Conservation (phyloP, 305 asterid genomes). For the Fraxinus albicans region DNA sequence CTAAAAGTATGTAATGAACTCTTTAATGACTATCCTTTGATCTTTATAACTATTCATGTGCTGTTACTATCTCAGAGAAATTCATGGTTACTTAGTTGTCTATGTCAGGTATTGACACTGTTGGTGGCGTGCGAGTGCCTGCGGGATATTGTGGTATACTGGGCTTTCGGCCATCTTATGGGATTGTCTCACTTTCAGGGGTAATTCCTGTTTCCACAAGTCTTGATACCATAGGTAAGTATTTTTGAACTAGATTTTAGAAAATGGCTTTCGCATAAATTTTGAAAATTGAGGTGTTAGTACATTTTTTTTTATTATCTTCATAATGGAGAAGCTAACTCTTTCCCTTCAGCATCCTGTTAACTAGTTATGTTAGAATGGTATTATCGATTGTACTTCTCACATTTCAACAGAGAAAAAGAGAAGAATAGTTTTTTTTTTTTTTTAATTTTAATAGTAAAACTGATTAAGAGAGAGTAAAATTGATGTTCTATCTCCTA, state of each 20-base stretch:
- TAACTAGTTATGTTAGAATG: not conserved
- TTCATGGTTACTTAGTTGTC: constrained; percentile 18
- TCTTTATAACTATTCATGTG: not conserved
- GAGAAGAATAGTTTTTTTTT: too few relatives aligned
- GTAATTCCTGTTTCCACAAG: constrained; percentile 79
- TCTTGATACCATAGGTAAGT: constrained; percentile 87
- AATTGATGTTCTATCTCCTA: not conserved
- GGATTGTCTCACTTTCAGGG: constrained; percentile 69
- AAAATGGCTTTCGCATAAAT: not conserved
- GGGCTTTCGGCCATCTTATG: constrained; percentile 91
- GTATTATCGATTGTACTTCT: not conserved
- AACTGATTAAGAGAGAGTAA: not conserved
- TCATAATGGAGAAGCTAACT: constrained; percentile 2
- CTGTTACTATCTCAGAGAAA: not conserved
- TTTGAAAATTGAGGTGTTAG: not conserved
- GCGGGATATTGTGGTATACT: constrained; percentile 91
- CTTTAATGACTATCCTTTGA: not conserved
- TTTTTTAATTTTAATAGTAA: not conserved
- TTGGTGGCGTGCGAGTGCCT: constrained; percentile 95
- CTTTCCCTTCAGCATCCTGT: constrained; percentile 13
- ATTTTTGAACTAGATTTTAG: constrained; percentile 4
- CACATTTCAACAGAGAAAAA: not conserved
- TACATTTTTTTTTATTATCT: not conserved
- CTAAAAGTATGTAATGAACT: not conserved
- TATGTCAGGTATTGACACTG: constrained; percentile 81